Conservation (phyloP, 164 flowering plant species). For the Aristolochia californica region DNA sequence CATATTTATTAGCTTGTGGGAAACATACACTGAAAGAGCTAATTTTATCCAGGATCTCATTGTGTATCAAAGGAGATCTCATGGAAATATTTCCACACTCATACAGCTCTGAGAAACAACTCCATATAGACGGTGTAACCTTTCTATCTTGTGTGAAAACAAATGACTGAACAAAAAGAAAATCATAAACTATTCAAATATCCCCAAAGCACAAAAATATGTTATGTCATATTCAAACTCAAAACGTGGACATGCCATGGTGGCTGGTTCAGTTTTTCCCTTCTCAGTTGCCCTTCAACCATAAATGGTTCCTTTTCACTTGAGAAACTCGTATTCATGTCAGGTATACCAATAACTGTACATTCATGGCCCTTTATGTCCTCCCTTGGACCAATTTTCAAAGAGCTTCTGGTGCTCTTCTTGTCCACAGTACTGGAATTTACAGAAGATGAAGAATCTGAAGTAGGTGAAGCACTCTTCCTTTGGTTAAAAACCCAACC, state of each 20-base stretch:
- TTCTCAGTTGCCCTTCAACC: slow-evolving; percentile 30
- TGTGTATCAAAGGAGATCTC: no score
- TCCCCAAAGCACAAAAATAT: not conserved
- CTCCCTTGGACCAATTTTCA: slow-evolving; percentile 4
- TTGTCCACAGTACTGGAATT: slow-evolving; percentile 31
- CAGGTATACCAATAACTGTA: slow-evolving; percentile 18
- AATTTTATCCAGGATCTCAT: no score
- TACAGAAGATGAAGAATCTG: slow-evolving; percentile 53
- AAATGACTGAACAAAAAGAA: no score
- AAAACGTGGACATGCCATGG: slow-evolving; percentile 64
- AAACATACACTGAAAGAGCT: no score
- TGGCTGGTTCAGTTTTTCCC: slow-evolving; percentile 38
- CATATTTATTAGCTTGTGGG: no score
- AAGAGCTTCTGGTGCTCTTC: slow-evolving; percentile 13
- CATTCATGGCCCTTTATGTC: slow-evolving; percentile 12
- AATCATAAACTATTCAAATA: no score
- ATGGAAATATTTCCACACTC: no score
- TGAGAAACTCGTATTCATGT: slow-evolving; percentile 14
- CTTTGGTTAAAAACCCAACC: slow-evolving; percentile 29
- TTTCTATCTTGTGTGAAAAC: no score
- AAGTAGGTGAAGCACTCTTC: slow-evolving; percentile 24
- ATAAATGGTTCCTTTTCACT: slow-evolving; percentile 18
- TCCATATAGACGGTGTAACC: no score
- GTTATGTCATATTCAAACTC: slow-evolving; percentile 45
- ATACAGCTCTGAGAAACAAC: no score